A percentile compares a stretch with the other conserved stretches of the same genome.
Conservation (phyloP, 352 stramenopile genomes). For the Phytopythium mirpurense region DNA sequence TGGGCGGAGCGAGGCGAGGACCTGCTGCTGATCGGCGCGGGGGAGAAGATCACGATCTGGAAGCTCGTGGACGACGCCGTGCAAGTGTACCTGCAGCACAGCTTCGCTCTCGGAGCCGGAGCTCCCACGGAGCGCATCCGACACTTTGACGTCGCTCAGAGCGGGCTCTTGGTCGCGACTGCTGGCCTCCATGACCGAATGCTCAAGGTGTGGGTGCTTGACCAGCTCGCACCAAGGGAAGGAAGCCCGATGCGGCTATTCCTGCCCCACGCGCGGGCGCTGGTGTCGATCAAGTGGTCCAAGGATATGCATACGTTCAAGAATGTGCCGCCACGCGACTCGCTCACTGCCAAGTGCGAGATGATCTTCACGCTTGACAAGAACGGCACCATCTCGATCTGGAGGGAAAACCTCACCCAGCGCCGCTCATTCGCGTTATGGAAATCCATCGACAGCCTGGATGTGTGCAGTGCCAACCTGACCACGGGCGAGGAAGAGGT, state of each 20-base stretch:
- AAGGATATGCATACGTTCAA: conserved; percentile 56
- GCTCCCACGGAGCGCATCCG: conserved; percentile 19
- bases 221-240: conserved; percentile 45
- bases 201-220: conserved; percentile 64
- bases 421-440: conserved; percentile 61
- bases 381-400: conserved; percentile 62
- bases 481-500: background rate
- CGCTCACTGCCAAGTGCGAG: conserved; percentile 22
- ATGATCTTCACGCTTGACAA: conserved; percentile 79
- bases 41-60: conserved; percentile 74
- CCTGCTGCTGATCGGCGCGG: conserved; percentile 60
- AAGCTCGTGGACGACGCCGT: conserved; percentile 79
- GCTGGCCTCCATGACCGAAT: conserved; percentile 54
- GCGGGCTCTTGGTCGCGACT: conserved; percentile 57
- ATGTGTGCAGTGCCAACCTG: conserved; percentile 18
- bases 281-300: conserved; percentile 49
- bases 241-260: conserved; percentile 50
- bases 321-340: background rate
- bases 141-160: conserved; percentile 63
- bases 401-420: conserved; percentile 53
- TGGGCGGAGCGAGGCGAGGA: conserved; percentile 73
- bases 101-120: conserved; percentile 32
- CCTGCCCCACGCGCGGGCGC: conserved; percentile 51
- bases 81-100: conserved; percentile 72
- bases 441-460: conserved; percentile 44